Evolutionary conservation across 2,329 filamentous ascomycete genomes (phyloP), one percentile per base, ranked within the genome.

Genomic region (Triangularia verruculosa): DNA sequence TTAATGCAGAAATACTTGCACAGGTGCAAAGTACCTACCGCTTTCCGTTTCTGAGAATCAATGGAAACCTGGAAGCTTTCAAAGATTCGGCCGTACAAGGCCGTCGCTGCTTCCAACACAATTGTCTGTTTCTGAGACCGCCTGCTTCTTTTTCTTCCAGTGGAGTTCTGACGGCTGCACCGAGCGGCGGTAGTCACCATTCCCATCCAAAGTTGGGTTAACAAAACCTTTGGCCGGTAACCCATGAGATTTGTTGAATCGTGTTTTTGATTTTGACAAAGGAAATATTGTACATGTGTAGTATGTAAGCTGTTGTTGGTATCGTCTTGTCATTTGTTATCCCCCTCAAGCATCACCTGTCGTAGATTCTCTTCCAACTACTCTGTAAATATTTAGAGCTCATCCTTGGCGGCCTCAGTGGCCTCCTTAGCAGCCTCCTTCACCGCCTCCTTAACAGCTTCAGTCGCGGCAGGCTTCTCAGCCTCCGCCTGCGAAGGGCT

Each of bases 401-500:
- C 51, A 28, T 54, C 51, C 51, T 54, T 47, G 39, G n/a, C 51
- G 15, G 51, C 20, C 17, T 53, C 51, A 3, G 24, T 27, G 9
- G 51, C 51, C 22, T 54, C 25, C 60, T 64, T 25, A 13, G 34
- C 32, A 47, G 39, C 39, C 39, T 43, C 34, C 27, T 28, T 47
- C 6, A 20, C 17, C 4, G 39, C 4, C 12, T 47, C 39, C 51
- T 53, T 27, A 11, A 27, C 51, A 13, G 7, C 51, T 20, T 54
- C 51, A 54, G 51, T 25, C 22, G 7, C 51, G 15, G 25, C 51
- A 6, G 51, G 22, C 51, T 54, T 54, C 60, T 64, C 22, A 15
- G 47, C 32, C 27, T 65, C 34, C 11, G 39, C 25, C 34, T 61
- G 60, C 65, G 62, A 52, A 1, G 32, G 25, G 43, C 57, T 59